These are phyloP conservation scores for Rhynchospora tenuis DNA, from an alignment of 176 grass and related monocot species.

Conservation along the genomic window DNA sequence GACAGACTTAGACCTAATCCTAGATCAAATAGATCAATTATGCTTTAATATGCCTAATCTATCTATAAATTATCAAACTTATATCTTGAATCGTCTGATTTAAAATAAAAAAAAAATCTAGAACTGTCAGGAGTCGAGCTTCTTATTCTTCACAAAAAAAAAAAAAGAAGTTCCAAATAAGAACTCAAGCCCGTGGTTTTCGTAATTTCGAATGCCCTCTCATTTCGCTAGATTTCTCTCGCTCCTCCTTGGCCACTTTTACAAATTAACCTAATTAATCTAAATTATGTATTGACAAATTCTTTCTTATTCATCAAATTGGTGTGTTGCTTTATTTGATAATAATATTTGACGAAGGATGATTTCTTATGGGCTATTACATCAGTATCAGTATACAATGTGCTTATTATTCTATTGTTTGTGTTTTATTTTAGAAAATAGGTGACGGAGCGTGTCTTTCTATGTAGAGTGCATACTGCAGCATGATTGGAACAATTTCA, in stretches of 20 bases:
- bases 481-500: not conserved
- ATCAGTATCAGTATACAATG: not conserved
- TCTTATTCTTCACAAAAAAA: too few relatives aligned
- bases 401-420: not conserved
- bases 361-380: not conserved
- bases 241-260: not conserved
- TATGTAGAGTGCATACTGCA: not conserved
- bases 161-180: not conserved
- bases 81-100: too few relatives aligned
- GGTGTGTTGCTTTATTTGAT: not conserved
- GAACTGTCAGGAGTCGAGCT: too few relatives aligned
- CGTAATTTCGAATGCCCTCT: not conserved
- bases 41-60: too few relatives aligned
- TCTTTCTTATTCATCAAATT: not conserved
- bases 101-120: too few relatives aligned
- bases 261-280: not conserved
- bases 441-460: not conserved
- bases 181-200: not conserved
- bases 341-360: not conserved
- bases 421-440: not conserved
- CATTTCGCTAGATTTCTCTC: not conserved
- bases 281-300: not conserved
- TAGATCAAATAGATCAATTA: too few relatives aligned
- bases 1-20: too few relatives aligned
- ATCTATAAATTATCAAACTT: too few relatives aligned